Percentiles rank a stretch among this genome's conserved stretches.
phyloP scores from a whole-genome alignment of 106 monocot species.

The Dioscorea dumetorum region DNA sequence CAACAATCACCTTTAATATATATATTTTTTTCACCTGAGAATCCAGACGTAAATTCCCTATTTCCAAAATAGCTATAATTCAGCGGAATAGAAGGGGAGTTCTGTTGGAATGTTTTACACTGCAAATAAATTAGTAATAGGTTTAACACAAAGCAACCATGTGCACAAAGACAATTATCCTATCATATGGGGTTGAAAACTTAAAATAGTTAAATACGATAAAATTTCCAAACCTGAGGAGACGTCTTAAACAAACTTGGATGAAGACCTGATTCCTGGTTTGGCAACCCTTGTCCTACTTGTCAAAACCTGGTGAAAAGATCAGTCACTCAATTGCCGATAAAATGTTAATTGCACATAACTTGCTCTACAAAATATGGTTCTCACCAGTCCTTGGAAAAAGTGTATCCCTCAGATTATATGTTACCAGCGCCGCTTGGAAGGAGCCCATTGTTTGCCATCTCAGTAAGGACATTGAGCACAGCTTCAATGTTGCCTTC shows the following conservation, averaged over 20 bases:
- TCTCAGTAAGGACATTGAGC: slow-evolving; percentile 45
- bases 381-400: no score
- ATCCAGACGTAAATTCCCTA: no score
- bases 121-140: no score
- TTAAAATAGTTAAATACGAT: neutral
- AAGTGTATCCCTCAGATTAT: no score
- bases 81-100: no score
- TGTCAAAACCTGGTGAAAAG: neutral
- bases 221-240: neutral
- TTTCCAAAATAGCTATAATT: no score
- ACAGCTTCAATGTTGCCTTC: slow-evolving; percentile 74
- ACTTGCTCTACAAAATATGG: no score
- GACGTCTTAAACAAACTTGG: neutral
- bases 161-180: no score
- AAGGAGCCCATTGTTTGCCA: slow-evolving; percentile 73
- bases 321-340: neutral
- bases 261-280: neutral
- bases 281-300: neutral
- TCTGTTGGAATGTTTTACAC: no score
- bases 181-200: neutral
- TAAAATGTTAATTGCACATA: neutral
- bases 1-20: no score
- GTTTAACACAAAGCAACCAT: no score
- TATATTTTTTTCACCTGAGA: no score
- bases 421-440: slow-evolving; percentile 25